phyloP scores from a whole-genome alignment of 2,329 filamentous ascomycete genomes.

The Beauveria caledonica region DNA sequence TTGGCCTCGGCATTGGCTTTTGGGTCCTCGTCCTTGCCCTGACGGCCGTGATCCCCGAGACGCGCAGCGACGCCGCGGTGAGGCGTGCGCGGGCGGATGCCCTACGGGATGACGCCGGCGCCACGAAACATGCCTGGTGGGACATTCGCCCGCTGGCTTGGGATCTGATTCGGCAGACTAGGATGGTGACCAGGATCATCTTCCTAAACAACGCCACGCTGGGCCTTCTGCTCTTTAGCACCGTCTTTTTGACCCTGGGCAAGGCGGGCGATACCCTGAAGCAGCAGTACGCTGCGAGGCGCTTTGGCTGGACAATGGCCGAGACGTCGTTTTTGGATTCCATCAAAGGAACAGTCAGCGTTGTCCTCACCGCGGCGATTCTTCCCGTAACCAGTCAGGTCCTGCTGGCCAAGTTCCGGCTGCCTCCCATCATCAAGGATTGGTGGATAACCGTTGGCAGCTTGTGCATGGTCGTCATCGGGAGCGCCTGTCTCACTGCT shows the following conservation, averaged over 20 bases:
- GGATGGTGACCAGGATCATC: neutral
- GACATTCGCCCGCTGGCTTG: neutral
- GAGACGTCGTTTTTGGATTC: neutral
- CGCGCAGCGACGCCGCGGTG: neutral
- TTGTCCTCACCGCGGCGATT: neutral
- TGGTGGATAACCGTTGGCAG: conserved; percentile 2
- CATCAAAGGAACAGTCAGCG: neutral
- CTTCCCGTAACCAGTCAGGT: conserved; percentile 3
- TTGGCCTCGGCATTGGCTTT: conserved; percentile 8
- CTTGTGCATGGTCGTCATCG: neutral
- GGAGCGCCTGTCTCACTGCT: neutral
- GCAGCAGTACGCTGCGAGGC: conserved; percentile 9
- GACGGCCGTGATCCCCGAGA: conserved; percentile 14
- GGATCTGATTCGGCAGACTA: neutral
- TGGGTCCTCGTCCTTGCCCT: conserved; percentile 7
- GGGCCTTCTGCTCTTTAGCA: conserved; percentile 5
- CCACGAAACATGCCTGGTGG: neutral
- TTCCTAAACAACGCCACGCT: neutral
- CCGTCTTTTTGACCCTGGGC: neutral
- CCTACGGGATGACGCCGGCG: neutral
- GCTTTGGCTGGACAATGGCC: conserved; percentile 8
- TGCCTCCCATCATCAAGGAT: conserved; percentile 1
- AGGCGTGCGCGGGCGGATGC: conserved; percentile 5
- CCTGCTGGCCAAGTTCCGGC: neutral
- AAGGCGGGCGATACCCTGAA: neutral